Evolutionary conservation across 2,329 filamentous ascomycete species (phyloP).

Genomic region (Nigrospora osmanthi): DNA sequence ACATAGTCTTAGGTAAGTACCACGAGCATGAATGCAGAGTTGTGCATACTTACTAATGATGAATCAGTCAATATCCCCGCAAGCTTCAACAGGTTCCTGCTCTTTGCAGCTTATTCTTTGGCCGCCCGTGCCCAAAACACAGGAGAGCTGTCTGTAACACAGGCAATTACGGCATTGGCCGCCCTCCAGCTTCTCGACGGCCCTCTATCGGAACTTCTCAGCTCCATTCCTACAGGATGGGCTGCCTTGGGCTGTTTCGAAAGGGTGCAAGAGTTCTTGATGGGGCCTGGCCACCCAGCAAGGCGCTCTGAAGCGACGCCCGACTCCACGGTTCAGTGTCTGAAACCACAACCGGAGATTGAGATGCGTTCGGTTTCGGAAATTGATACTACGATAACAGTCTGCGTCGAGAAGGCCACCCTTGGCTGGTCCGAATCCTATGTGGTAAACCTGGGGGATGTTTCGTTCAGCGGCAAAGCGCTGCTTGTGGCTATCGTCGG

Average conservation of each 20-base stretch:
- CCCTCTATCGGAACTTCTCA: conserved; percentile 13
- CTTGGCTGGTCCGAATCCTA: not conserved
- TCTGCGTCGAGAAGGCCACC: not conserved
- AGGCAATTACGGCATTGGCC: conserved; percentile 14
- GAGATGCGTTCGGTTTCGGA: too few relatives aligned
- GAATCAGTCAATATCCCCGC: conserved; percentile 4
- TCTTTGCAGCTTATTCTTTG: conserved; percentile 16
- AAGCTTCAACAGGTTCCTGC: conserved; percentile 11
- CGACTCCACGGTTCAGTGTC: not conserved
- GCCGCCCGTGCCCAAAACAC: conserved; percentile 9
- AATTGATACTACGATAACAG: not conserved
- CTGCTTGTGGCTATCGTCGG: conserved; percentile 2
- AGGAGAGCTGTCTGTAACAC: conserved; percentile 4
- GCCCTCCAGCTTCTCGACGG: conserved; percentile 1
- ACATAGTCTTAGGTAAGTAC: too few relatives aligned
- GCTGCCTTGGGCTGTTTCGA: conserved; percentile 16
- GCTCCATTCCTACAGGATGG: conserved; percentile 13
- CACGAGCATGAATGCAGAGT: too few relatives aligned
- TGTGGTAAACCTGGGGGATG: not conserved
- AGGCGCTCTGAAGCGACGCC: conserved; percentile 2
- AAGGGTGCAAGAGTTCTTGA: conserved; percentile 8
- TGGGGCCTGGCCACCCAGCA: too few relatives aligned
- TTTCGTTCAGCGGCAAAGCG: not conserved
- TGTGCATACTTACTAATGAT: not conserved
- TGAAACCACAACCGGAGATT: not conserved